phyloP scores from a whole-genome alignment of 2,329 filamentous ascomycete genomes.

The Sordariomycetes sp. region DNA sequence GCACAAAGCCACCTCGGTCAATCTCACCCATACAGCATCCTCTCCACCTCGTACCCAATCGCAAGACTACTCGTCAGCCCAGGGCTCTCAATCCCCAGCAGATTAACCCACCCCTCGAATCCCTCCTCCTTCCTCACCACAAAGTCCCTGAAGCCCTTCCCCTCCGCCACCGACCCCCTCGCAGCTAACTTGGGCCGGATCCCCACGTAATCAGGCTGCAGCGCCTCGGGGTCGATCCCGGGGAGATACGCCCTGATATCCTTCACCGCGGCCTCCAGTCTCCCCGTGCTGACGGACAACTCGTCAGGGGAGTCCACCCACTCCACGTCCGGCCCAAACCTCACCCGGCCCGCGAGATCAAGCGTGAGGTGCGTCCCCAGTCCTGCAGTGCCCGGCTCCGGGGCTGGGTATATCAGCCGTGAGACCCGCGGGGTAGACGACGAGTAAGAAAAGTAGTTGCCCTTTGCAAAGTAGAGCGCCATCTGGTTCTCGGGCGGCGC shows the following conservation, averaged over 20 bases:
- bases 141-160: slow-evolving; percentile 71
- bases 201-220: slow-evolving; percentile 78
- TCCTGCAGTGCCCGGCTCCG: slow-evolving; percentile 67
- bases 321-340: slow-evolving; percentile 91
- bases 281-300: slow-evolving; percentile 50
- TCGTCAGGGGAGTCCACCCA: slow-evolving; percentile 68
- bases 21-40: slow-evolving; percentile 29
- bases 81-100: slow-evolving; percentile 87
- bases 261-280: slow-evolving; percentile 52
- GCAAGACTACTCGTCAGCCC: slow-evolving; percentile 79
- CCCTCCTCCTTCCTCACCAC: slow-evolving; percentile 65
- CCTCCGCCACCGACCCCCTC: slow-evolving; percentile 45
- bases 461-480: slow-evolving; percentile 74
- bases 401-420: slow-evolving; percentile 79
- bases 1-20: neutral
- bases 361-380: slow-evolving; percentile 89
- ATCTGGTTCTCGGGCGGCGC: slow-evolving; percentile 41
- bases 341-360: slow-evolving; percentile 70
- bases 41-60: slow-evolving; percentile 63
- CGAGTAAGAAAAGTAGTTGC: slow-evolving; percentile 83
- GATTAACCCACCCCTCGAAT: slow-evolving; percentile 71
- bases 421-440: slow-evolving; percentile 47
- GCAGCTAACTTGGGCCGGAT: slow-evolving; percentile 72
- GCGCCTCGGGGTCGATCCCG: slow-evolving; percentile 46
- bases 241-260: slow-evolving; percentile 77